These are phyloP conservation scores for Penicillium nucicola DNA, from an alignment of 495 filamentous ascomycete genomes.

Conservation along the genomic window DNA sequence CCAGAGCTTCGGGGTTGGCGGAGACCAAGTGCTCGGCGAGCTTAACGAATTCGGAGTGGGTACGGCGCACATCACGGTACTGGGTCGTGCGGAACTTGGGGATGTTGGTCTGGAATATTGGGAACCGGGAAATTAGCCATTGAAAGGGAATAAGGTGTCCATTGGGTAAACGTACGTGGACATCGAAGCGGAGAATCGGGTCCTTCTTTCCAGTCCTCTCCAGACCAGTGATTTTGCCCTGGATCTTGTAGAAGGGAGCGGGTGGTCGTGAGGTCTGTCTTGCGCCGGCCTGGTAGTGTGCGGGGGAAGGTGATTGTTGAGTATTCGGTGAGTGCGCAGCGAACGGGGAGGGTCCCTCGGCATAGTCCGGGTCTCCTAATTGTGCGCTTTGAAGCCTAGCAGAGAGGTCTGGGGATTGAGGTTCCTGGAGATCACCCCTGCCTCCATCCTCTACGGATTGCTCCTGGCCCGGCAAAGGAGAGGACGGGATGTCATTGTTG, in stretches of 20 bases:
- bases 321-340: constrained; percentile 31
- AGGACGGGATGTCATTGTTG: constrained; percentile 52
- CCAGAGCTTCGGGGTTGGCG: constrained; percentile 93
- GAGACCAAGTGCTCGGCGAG: constrained; percentile 92
- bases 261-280: constrained; percentile 40
- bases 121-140: constrained; percentile 6
- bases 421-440: constrained; percentile 10
- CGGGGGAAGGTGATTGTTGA: constrained; percentile 47
- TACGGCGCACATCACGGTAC: constrained; percentile 92
- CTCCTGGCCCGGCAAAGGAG: constrained; percentile 45
- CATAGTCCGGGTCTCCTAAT: constrained; percentile 36
- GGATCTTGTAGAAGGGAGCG: constrained; percentile 75
- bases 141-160: not conserved
- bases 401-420: constrained; percentile 39
- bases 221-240: constrained; percentile 88
- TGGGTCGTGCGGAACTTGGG: constrained; percentile 96
- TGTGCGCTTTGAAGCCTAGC: constrained; percentile 43
- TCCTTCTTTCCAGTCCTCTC: constrained; percentile 95
- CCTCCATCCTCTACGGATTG: constrained; percentile 42
- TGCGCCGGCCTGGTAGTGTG: constrained; percentile 45
- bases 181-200: constrained; percentile 91
- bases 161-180: constrained; percentile 66
- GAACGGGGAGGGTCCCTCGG: constrained; percentile 32
- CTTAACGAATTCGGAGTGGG: constrained; percentile 93
- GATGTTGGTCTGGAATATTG: constrained; percentile 75